These are phyloP conservation scores for Pythium phragmitis DNA, from an alignment of 352 stramenopile species.

Conservation along the genomic window DNA sequence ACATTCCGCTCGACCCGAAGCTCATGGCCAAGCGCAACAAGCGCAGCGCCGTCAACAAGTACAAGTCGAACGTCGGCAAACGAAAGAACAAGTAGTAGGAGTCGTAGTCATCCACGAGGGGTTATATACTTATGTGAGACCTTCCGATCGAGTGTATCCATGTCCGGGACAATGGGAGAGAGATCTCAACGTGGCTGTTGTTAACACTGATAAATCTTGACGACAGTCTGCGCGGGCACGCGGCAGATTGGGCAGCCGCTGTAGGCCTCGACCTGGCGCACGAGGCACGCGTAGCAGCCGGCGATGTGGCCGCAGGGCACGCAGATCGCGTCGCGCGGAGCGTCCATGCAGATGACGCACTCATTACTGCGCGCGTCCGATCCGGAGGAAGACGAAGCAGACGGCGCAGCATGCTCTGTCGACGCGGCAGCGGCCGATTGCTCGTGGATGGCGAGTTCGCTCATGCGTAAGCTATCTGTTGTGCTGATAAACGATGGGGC, in stretches of 20 bases:
- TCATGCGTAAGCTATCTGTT: slow-evolving; percentile 2
- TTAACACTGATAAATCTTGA: slow-evolving; percentile 42
- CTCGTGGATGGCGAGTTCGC: slow-evolving; percentile 18
- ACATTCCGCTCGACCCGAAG: slow-evolving; percentile 96
- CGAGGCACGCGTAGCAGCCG: slow-evolving; percentile 50
- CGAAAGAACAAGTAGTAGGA: slow-evolving; percentile 39
- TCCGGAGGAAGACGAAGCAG: background rate
- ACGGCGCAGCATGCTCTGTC: background rate
- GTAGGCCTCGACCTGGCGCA: slow-evolving; percentile 28
- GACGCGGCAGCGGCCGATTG: background rate
- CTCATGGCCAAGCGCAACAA: slow-evolving; percentile 91
- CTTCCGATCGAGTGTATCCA: background rate
- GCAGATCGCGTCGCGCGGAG: slow-evolving; percentile 52
- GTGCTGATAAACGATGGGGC: slow-evolving; percentile 21
- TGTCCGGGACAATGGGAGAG: background rate
- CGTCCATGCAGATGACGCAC: slow-evolving; percentile 64
- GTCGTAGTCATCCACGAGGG: background rate
- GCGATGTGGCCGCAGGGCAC: slow-evolving; percentile 65
- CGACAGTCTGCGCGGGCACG: slow-evolving; percentile 33
- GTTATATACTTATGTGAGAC: background rate
- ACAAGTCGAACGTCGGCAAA: slow-evolving; percentile 78
- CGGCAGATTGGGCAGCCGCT: slow-evolving; percentile 51
- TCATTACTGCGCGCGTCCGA: slow-evolving; percentile 19
- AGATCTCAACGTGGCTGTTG: background rate
- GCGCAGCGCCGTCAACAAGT: slow-evolving; percentile 71